Percentiles rank a stretch among this genome's conserved stretches.
These are phyloP conservation scores for Beverwykella pulmonaria DNA, from an alignment of 495 filamentous ascomycete genomes.

Conservation along the genomic window DNA sequence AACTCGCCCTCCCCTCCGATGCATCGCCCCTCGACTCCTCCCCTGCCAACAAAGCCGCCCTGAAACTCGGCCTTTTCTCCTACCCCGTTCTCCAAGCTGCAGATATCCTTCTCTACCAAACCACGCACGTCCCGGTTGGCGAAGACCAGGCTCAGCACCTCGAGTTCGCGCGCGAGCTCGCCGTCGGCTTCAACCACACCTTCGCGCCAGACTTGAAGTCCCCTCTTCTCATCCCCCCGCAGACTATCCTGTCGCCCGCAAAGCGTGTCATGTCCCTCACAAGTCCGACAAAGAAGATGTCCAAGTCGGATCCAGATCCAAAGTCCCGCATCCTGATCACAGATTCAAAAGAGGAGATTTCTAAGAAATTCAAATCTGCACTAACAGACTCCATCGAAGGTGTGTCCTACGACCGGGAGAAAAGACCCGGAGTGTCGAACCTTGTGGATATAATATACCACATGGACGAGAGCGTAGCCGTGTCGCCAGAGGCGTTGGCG, in stretches of 20 bases:
- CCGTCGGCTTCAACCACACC: slow-evolving; percentile 77
- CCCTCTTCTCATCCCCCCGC: slow-evolving; percentile 64
- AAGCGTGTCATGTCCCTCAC: slow-evolving; percentile 88
- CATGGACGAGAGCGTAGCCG: slow-evolving; percentile 53
- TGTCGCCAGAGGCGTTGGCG: slow-evolving; percentile 59
- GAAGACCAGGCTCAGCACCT: slow-evolving; percentile 93
- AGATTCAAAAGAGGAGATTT: slow-evolving; percentile 63
- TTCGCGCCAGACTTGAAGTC: slow-evolving; percentile 51
- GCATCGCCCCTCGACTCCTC: slow-evolving; percentile 55
- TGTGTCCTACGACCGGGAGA: slow-evolving; percentile 70
- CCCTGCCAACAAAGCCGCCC: slow-evolving; percentile 51
- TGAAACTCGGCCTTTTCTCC: slow-evolving; percentile 91
- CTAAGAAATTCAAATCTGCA: slow-evolving; percentile 67
- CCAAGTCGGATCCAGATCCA: slow-evolving; percentile 75
- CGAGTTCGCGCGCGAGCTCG: slow-evolving; percentile 84
- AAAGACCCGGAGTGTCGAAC: slow-evolving; percentile 83
- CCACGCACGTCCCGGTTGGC: slow-evolving; percentile 95
- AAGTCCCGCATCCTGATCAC: slow-evolving; percentile 79
- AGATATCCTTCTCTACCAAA: slow-evolving; percentile 72
- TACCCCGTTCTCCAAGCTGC: slow-evolving; percentile 96
- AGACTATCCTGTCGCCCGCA: slow-evolving; percentile 75
- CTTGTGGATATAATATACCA: slow-evolving; percentile 74
- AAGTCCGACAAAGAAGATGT: slow-evolving; percentile 82
- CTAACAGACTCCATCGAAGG: slow-evolving; percentile 70
- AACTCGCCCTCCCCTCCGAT: slow-evolving; percentile 63